Conservation (phyloP, 2,329 filamentous ascomycete genomes). For the Lachnellula willkommii region DNA sequence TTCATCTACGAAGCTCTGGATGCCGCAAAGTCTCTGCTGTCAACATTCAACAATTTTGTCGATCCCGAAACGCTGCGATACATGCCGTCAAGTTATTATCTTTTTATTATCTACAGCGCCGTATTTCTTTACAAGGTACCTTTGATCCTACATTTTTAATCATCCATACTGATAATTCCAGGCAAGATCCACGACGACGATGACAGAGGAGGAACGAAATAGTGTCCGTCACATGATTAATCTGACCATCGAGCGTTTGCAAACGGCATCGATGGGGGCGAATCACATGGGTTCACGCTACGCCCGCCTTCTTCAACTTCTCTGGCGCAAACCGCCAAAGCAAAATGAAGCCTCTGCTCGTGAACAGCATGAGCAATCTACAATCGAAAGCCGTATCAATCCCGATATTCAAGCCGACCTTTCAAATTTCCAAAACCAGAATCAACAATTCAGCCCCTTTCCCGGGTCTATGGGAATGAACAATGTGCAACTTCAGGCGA, state of each 20-base stretch:
- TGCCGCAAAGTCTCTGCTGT: slow-evolving; percentile 56
- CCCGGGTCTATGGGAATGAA: slow-evolving; percentile 2
- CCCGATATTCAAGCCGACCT: background rate
- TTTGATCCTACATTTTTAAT: slow-evolving; percentile 49
- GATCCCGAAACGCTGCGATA: slow-evolving; percentile 56
- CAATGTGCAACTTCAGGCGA: background rate
- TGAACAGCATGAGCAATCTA: background rate
- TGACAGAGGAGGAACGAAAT: slow-evolving; percentile 27
- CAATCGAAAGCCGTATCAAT: background rate
- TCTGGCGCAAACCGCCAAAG: slow-evolving; percentile 46
- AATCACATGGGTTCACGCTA: slow-evolving; percentile 59
- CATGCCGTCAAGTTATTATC: slow-evolving; percentile 59
- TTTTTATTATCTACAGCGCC: slow-evolving; percentile 58
- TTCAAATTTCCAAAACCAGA: background rate
- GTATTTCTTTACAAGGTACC: slow-evolving; percentile 61
- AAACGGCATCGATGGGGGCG: slow-evolving; percentile 50
- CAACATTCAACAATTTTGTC: slow-evolving; percentile 54
- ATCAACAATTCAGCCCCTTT: slow-evolving; percentile 2
- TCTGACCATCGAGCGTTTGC: slow-evolving; percentile 54
- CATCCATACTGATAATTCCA: background rate
- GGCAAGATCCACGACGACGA: slow-evolving; percentile 26
- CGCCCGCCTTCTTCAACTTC: slow-evolving; percentile 52
- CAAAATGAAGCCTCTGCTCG: background rate
- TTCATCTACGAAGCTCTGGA: slow-evolving; percentile 64
- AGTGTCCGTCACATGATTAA: slow-evolving; percentile 52